Evolutionary conservation across 2,329 filamentous ascomycete species (phyloP).

Genomic region (Aspergillus sp.): DNA sequence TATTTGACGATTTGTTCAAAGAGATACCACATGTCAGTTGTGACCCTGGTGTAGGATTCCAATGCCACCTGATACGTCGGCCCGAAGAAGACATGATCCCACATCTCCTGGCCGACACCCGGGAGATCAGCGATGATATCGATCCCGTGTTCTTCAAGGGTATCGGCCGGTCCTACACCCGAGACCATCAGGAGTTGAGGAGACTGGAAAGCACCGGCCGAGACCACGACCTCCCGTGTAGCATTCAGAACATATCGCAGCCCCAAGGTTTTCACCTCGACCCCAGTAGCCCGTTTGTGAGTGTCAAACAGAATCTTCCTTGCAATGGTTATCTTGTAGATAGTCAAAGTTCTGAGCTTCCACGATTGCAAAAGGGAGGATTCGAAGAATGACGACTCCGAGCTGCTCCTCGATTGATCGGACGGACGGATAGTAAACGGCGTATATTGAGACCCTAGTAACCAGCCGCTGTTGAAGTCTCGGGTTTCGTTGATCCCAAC

Average conservation of each 20-base stretch:
- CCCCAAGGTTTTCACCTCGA: constrained; percentile 42
- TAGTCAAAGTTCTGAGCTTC: constrained; percentile 31
- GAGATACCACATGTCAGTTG: constrained; percentile 16
- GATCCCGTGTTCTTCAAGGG: constrained; percentile 26
- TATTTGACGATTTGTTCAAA: constrained; percentile 17
- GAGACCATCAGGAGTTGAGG: constrained; percentile 56
- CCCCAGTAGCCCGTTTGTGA: constrained; percentile 44
- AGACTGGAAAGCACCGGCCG: constrained; percentile 54
- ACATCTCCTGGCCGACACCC: constrained; percentile 40
- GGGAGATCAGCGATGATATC: constrained; percentile 26
- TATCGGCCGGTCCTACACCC: constrained; percentile 45
- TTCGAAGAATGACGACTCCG: constrained; percentile 39
- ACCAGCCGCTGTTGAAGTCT: constrained; percentile 46
- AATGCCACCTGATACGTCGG: constrained; percentile 29
- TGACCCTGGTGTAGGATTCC: constrained; percentile 21
- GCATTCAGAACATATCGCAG: constrained; percentile 50
- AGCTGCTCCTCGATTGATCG: constrained; percentile 51
- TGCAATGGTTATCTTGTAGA: constrained; percentile 48
- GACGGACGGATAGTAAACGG: constrained; percentile 51
- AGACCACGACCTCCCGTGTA: constrained; percentile 50
- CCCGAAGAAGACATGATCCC: constrained; percentile 34
- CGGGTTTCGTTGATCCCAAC: constrained; percentile 39
- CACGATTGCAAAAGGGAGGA: constrained; percentile 14
- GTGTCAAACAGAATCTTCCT: constrained; percentile 53
- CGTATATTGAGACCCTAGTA: constrained; percentile 42